phyloP scores from a whole-genome alignment of 441 rosid genomes.

The Macaranga tanarius region DNA sequence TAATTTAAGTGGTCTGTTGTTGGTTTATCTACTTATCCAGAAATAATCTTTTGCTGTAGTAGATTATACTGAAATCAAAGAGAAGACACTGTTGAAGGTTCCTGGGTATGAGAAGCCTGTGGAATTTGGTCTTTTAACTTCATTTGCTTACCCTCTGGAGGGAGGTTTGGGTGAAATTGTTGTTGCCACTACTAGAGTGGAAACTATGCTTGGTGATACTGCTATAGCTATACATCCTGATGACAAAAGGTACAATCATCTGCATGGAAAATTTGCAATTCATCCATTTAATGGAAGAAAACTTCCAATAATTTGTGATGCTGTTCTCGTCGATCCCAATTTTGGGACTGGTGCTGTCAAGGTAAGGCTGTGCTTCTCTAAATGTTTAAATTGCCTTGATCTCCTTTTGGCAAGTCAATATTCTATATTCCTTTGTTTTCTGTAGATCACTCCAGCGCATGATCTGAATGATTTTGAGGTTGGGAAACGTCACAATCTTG shows the following conservation, averaged over 20 bases:
- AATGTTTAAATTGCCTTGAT: constrained; percentile 9
- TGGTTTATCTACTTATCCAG: constrained; percentile 24
- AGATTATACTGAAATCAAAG: constrained; percentile 76
- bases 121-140: constrained; percentile 87
- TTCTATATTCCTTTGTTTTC: constrained; percentile 14
- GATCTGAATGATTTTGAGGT: constrained; percentile 97
- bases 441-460: constrained; percentile 93
- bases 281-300: constrained; percentile 94
- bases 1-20: constrained; percentile 20
- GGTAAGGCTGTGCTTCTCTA: constrained; percentile 40
- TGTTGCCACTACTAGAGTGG: constrained; percentile 96
- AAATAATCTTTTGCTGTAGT: constrained; percentile 42
- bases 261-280: constrained; percentile 79
- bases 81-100: constrained; percentile 53
- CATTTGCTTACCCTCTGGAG: constrained; percentile 90
- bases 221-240: constrained; percentile 94
- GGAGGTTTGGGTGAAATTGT: constrained; percentile 82
- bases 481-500: constrained; percentile 82
- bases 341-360: constrained; percentile 99
- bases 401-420: constrained; percentile 10
- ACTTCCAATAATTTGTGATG: constrained; percentile 80
- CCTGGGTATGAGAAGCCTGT: constrained; percentile 84
- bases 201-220: constrained; percentile 98
- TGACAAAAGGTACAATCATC: constrained; percentile 74
- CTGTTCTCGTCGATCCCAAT: constrained; percentile 78